phyloP scores from a whole-genome alignment of 148 eudicot genomes.

The Dianthus caryophyllus region DNA sequence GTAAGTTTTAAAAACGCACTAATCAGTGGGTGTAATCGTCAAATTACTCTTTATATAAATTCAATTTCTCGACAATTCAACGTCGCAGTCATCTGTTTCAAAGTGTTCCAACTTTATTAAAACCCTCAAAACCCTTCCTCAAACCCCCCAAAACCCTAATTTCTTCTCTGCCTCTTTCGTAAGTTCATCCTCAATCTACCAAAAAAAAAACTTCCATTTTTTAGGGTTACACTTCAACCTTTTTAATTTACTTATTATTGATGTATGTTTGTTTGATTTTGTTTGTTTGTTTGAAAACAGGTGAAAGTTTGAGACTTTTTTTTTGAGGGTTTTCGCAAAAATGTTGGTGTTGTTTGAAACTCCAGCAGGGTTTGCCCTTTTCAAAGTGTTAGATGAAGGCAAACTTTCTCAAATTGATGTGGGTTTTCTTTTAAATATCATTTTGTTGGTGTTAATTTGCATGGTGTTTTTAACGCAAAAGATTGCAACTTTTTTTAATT shows the following conservation, averaged over 20 bases:
- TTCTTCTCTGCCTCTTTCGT: neutral
- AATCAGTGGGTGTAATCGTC: too few relatives aligned
- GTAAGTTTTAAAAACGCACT: too few relatives aligned
- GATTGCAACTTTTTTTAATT: constrained; percentile 1
- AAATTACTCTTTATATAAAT: too few relatives aligned
- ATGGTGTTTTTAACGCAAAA: neutral
- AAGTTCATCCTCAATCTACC: neutral
- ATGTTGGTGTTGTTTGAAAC: constrained; percentile 79
- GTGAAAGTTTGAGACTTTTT: constrained; percentile 7
- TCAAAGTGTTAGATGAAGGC: constrained; percentile 84
- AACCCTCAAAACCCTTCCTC: constrained; percentile 10
- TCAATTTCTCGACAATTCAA: neutral
- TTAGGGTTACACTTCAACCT: neutral
- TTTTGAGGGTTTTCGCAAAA: neutral
- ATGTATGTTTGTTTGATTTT: neutral
- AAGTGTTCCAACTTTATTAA: neutral
- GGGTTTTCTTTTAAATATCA: too few relatives aligned
- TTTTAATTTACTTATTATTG: neutral
- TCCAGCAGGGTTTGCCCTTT: constrained; percentile 88
- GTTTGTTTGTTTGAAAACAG: neutral
- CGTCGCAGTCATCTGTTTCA: neutral
- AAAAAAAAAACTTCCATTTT: neutral
- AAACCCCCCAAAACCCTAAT: neutral
- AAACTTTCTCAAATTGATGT: constrained; percentile 83
- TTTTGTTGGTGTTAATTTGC: neutral